phyloP scores from a whole-genome alignment of 2,329 filamentous ascomycete species.

The Ophiostoma pallidulum region DNA sequence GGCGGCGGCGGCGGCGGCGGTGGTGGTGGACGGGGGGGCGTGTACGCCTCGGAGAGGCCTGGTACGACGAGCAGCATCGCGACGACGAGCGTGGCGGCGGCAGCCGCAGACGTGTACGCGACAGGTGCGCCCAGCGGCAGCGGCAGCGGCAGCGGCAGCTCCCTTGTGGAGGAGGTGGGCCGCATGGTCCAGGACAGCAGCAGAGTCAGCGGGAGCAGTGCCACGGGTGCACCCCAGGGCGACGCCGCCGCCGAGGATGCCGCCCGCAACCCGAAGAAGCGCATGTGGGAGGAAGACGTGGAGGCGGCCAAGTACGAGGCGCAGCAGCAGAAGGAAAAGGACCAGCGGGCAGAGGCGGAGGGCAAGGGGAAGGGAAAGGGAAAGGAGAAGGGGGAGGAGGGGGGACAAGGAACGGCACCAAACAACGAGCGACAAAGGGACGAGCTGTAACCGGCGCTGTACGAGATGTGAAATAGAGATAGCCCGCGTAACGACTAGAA shows the following conservation, averaged over 20 bases:
- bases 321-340: slow-evolving; percentile 5
- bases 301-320: slow-evolving; percentile 17
- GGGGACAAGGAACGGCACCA: not conserved
- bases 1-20: not conserved
- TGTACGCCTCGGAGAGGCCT: too few relatives aligned
- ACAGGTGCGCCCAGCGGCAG: slow-evolving; percentile 6
- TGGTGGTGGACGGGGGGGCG: not conserved
- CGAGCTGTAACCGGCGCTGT: not conserved
- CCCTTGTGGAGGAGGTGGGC: slow-evolving; percentile 44
- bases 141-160: too few relatives aligned
- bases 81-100: slow-evolving; percentile 13
- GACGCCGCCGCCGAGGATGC: slow-evolving; percentile 25
- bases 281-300: slow-evolving; percentile 45
- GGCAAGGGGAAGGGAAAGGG: not conserved
- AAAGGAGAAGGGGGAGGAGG: not conserved
- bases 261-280: slow-evolving; percentile 48
- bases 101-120: slow-evolving; percentile 9
- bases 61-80: not conserved
- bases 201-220: too few relatives aligned
- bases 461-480: too few relatives aligned
- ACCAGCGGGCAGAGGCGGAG: not conserved
- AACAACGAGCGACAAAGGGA: not conserved
- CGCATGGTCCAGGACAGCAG: slow-evolving; percentile 43
- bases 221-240: slow-evolving; percentile 9
- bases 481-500: too few relatives aligned